Conservation (phyloP, 805 yeast species). For the Saccharomycopsis javanensis region DNA sequence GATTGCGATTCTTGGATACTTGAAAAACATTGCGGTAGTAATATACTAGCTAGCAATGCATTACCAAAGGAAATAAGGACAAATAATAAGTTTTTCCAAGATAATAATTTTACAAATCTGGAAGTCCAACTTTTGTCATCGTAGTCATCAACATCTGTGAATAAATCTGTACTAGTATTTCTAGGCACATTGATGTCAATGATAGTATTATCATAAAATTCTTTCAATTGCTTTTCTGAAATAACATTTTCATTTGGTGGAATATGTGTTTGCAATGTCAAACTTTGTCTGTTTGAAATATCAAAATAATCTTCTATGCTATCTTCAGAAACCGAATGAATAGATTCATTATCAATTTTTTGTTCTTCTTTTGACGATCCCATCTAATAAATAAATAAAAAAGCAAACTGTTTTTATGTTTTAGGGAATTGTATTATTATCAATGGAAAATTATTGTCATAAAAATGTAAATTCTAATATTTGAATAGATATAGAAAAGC, state of each 20-base stretch:
- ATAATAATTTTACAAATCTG: neutral
- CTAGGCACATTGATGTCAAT: neutral
- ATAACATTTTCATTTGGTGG: neutral
- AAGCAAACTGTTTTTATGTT: no score
- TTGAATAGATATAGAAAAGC: no score
- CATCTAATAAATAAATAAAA: neutral
- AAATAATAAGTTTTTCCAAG: conserved; percentile 2
- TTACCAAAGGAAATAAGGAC: conserved; percentile 7
- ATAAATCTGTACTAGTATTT: neutral
- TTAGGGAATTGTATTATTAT: no score
- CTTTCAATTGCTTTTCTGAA: neutral
- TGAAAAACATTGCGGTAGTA: neutral
- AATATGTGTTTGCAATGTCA: neutral
- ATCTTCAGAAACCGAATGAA: neutral
- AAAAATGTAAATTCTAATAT: no score
- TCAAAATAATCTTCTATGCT: neutral
- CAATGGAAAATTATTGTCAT: no score
- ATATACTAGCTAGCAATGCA: conserved; percentile 2
- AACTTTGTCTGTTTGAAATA: neutral
- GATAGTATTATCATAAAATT: neutral
- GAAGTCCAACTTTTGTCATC: neutral
- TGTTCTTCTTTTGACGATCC: neutral
- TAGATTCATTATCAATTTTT: neutral
- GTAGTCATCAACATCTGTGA: neutral
- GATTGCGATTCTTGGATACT: neutral